Conservation (phyloP, 2,329 filamentous ascomycete genomes). For the Pestalotiopsis sp. region DNA sequence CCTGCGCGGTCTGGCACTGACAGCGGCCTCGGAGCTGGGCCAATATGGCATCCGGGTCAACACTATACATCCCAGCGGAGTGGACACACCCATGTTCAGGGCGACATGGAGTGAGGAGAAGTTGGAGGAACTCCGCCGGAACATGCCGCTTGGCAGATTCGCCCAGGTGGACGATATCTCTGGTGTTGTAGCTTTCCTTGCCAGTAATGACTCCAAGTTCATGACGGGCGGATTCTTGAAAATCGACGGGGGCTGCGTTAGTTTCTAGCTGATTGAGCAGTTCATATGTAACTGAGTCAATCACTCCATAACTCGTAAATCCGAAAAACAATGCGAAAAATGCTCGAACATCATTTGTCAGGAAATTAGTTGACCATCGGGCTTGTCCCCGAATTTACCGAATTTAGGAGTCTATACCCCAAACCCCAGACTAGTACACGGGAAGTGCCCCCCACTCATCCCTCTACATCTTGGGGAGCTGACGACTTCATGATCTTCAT, state of each 20-base stretch:
- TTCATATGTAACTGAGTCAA: neutral
- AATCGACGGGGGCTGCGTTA: constrained; percentile 17
- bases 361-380: too few species aligned
- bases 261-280: constrained; percentile 3
- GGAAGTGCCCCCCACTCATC: neutral
- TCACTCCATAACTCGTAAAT: too few species aligned
- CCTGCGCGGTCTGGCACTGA: constrained; percentile 36
- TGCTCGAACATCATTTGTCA: too few species aligned
- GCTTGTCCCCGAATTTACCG: too few species aligned
- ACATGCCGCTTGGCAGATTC: constrained; percentile 37
- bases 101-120: constrained; percentile 36
- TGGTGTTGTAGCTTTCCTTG: constrained; percentile 38
- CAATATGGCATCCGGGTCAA: constrained; percentile 40
- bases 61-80: constrained; percentile 40
- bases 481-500: neutral
- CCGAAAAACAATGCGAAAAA: too few species aligned
- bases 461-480: neutral
- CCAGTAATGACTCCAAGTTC: constrained; percentile 39
- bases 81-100: constrained; percentile 37
- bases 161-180: constrained; percentile 39
- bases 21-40: constrained; percentile 39
- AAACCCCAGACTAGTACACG: neutral
- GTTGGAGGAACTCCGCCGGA: constrained; percentile 32
- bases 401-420: neutral
- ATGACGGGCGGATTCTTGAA: constrained; percentile 34